phyloP scores from a whole-genome alignment of 148 eudicot genomes.

The Camellia sinensis region DNA sequence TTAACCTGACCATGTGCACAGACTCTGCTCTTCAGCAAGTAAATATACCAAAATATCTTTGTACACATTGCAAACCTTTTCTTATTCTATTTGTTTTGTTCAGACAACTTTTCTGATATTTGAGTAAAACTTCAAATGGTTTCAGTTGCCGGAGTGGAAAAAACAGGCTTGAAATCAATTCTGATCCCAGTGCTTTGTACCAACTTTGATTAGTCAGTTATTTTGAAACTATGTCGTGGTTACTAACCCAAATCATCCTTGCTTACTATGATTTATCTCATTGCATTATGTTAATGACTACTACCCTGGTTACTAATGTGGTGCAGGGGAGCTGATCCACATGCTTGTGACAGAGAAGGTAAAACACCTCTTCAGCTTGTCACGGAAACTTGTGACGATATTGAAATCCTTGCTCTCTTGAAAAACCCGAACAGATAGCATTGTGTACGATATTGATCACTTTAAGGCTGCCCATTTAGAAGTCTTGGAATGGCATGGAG shows the following conservation, averaged over 20 bases:
- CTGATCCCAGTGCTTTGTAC: slow-evolving; percentile 1
- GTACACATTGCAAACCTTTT: not conserved
- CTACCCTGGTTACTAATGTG: not conserved
- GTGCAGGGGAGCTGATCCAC: slow-evolving; percentile 74
- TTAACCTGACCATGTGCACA: not conserved
- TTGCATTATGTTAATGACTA: not conserved
- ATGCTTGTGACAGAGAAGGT: slow-evolving; percentile 56
- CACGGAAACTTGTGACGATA: slow-evolving; percentile 51
- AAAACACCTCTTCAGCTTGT: slow-evolving; percentile 62
- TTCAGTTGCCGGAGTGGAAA: not conserved
- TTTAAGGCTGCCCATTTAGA: not conserved
- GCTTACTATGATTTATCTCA: not conserved
- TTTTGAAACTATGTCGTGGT: too few species aligned
- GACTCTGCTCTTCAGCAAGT: not conserved
- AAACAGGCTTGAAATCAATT: not conserved
- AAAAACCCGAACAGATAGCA: slow-evolving; percentile 52
- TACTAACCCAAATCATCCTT: not conserved
- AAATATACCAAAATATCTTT: not conserved
- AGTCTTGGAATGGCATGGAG: not conserved
- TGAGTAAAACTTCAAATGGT: not conserved
- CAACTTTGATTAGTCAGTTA: not conserved
- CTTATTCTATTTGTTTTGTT: not conserved
- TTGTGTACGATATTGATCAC: not conserved
- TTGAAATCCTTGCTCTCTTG: slow-evolving; percentile 62
- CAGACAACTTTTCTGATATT: not conserved